Conservation (phyloP, 2,329 filamentous ascomycete species). For the Cladophialophora bantiana region DNA sequence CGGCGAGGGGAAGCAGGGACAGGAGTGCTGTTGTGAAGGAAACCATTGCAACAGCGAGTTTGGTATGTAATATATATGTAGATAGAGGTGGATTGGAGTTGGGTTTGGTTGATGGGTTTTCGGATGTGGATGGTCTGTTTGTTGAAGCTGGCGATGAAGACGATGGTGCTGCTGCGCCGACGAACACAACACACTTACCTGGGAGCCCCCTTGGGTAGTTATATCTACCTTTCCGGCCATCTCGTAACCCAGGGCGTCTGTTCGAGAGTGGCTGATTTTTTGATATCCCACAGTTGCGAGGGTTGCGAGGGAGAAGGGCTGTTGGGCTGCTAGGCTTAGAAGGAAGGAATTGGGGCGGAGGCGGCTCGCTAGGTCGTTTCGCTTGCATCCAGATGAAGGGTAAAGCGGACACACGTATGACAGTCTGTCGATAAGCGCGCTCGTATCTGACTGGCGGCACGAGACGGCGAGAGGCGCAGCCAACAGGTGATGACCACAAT, state of each 20-base stretch:
- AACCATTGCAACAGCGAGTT: not conserved
- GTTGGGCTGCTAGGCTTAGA: not conserved
- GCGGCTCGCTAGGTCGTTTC: no score
- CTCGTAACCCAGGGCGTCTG: not conserved
- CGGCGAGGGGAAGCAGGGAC: not conserved
- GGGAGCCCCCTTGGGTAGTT: not conserved
- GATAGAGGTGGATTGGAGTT: not conserved
- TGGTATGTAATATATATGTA: not conserved
- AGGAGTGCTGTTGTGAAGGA: slow-evolving; percentile 3
- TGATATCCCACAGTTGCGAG: not conserved
- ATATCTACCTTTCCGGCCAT: not conserved
- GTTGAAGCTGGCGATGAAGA: not conserved
- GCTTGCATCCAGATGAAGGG: no score
- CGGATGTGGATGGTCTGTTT: not conserved
- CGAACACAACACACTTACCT: not conserved
- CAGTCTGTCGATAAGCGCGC: not conserved
- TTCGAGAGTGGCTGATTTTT: not conserved
- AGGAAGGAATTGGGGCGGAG: not conserved
- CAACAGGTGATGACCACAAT: not conserved
- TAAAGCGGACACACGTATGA: no score
- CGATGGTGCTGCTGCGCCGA: not conserved
- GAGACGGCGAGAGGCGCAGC: not conserved
- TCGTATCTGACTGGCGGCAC: not conserved
- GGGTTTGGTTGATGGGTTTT: not conserved
- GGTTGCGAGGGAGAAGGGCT: not conserved